Evolutionary conservation across 2,329 filamentous ascomycete genomes (phyloP), one percentile per base, ranked within the genome.

Genomic region (Alternaria brassicae): DNA sequence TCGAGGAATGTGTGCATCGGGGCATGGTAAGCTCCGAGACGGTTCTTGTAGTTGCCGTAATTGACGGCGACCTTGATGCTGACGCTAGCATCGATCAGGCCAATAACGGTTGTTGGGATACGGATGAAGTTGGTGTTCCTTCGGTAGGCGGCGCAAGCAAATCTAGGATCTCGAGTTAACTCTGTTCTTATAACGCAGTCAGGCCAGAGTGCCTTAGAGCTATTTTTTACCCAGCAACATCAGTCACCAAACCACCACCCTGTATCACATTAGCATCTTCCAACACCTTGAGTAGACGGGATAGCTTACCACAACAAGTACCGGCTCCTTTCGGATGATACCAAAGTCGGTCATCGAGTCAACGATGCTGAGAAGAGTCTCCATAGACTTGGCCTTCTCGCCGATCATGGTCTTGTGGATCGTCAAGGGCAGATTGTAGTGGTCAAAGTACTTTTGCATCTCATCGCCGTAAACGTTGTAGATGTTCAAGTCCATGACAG

Each of bases 1-100:
- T 91, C 89, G 44, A 91, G 84, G 80, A 91, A 91, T 0, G 89
- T 91, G 72, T 89, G 87, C 47, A 86, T 82, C 0, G 89, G 89
- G 0, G 89, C 89, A 70, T 91, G 89, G 73, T 91, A 91, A 4
- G 89, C 89, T 27, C 89, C 89, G 0, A 91, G 83, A 12, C 88
- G 83, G 78, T 91, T 91, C 82, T 91, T 91, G 81, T 91, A 90
- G 74, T 88, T 86, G 73, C 88, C 88, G 69, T 91, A 91, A 80
- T 91, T 91, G 69, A 91, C 89, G 12, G 88, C 89, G n/a, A 91
- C 89, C 73, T 91, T 91, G 81, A 91, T 91, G 34, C 86, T 89
- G 50, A 91, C 89, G 17, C 88, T 90, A 3, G 89, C 89, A 71
- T 92, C 89, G 60, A 91, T 91, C 47, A 92, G 81, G 9, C 89